Percentiles rank a stretch among this genome's conserved stretches.
phyloP scores from a whole-genome alignment of 345 rosid species.

The Syzygium oleosum region DNA sequence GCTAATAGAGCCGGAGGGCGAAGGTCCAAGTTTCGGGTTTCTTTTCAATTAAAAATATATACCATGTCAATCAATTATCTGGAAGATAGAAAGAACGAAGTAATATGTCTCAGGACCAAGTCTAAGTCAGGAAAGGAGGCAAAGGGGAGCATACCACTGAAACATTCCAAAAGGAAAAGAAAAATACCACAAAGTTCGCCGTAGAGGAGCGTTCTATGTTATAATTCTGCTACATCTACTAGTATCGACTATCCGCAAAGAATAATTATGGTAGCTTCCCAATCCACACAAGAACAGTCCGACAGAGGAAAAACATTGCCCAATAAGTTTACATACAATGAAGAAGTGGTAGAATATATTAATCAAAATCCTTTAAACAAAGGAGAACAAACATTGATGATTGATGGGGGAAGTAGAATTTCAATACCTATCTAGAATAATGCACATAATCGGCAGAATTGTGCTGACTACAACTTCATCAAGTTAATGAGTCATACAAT shows the following conservation, averaged over 20 bases:
- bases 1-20: neutral
- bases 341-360: neutral
- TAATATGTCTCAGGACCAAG: neutral
- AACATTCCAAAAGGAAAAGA: neutral
- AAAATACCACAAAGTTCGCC: neutral
- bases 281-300: neutral
- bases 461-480: neutral
- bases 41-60: neutral
- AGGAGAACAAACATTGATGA: neutral
- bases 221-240: neutral
- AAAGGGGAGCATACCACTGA: neutral
- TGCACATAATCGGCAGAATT: neutral
- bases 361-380: neutral
- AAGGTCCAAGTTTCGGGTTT: neutral
- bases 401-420: neutral
- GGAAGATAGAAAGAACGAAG: neutral
- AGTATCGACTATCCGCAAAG: neutral
- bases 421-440: neutral
- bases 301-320: neutral
- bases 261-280: neutral
- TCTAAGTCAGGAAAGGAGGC: neutral
- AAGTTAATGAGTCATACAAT: neutral
- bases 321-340: neutral
- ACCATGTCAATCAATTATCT: neutral
- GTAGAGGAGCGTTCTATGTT: neutral